Base-by-base conservation (phyloP, 768 basidiomycete species). In the Grammothele lineata region DNA sequence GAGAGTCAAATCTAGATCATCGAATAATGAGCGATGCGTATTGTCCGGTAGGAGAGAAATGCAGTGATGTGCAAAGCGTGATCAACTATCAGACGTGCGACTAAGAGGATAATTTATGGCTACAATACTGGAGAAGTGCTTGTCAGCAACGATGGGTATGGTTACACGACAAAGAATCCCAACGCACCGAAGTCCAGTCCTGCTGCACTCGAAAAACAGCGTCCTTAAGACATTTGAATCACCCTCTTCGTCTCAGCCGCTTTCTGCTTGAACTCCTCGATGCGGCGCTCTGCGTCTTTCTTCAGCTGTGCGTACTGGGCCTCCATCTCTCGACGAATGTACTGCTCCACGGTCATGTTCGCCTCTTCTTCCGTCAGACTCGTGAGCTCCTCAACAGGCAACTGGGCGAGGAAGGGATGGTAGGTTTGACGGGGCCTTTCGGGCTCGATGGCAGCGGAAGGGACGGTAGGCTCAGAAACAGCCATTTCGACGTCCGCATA, bases 281-380 rank as follows among this genome's bases (percentile, higher is more conserved):
- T 77, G 61, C 72, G 68, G 51, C 64, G 65, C 55, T 73, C 73
- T 3, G 76, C 82, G 49, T 83, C 77, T 37, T 57, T 56, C 63
- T 70, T 62, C 58, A 84, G 71, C 47, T 73, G 77, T 53, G 83
- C 80, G 54, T 78, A 81, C 64, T 89, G 76, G 37, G 78, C 64
- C 53, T 73, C 74, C 62, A 89, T 85, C 66, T 92, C 88, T 54
- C 80, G 77, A 45, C 83, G 73, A 48, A 92, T 81, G 79, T 87
- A 87, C 58, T 92, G 80, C 58, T 92, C 90, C 39, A 93, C 74
- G 0, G 88, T 86, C 86, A 92, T 84, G 17, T 72, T 66, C 49
- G 83, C 70, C 61, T 92, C 86, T 17, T 77, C 78, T 37, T 85
- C 84, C 5, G 73, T 79, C 33, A 88, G 68, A 19, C 53, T 52